phyloP scores from a whole-genome alignment of 192 early-diverging fungal genomes.

The Backusella morwellensis region DNA sequence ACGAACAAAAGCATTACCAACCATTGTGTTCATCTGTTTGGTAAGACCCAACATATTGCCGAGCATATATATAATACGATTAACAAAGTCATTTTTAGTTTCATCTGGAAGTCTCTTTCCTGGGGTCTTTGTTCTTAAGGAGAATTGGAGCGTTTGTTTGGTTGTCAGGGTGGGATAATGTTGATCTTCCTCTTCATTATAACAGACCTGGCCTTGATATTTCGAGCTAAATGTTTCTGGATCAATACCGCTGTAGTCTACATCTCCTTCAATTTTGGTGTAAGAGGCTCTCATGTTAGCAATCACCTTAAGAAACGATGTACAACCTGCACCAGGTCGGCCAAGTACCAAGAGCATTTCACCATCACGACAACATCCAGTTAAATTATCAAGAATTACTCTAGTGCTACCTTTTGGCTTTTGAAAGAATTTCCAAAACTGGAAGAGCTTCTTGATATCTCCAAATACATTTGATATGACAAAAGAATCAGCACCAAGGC shows the following conservation, averaged over 20 bases:
- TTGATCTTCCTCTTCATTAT: conserved; percentile 78
- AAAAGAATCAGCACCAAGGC: conserved; percentile 28
- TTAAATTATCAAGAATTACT: conserved; percentile 57
- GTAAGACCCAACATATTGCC: conserved; percentile 51
- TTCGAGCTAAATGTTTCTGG: conserved; percentile 53
- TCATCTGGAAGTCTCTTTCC: conserved; percentile 49
- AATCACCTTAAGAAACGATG: conserved; percentile 58
- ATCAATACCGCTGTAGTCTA: conserved; percentile 69
- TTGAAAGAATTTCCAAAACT: neutral
- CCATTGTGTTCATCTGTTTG: conserved; percentile 67
- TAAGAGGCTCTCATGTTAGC: conserved; percentile 56
- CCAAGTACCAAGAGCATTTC: conserved; percentile 73
- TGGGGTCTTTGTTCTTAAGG: conserved; percentile 70
- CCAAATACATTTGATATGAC: conserved; percentile 20
- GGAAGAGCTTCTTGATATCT: neutral
- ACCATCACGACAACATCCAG: conserved; percentile 69
- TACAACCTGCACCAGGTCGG: conserved; percentile 68
- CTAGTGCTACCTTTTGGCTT: conserved; percentile 21
- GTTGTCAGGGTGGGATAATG: conserved; percentile 81
- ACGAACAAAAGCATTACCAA: conserved; percentile 73
- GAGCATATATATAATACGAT: conserved; percentile 44
- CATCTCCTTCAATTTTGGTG: conserved; percentile 49
- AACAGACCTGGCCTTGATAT: conserved; percentile 73
- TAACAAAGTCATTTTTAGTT: conserved; percentile 45
- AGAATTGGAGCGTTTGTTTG: conserved; percentile 75